Evolutionary conservation across 192 early-diverging fungal genomes (phyloP), one percentile per base, ranked within the genome.

Genomic region (Dissophora ornata): DNA sequence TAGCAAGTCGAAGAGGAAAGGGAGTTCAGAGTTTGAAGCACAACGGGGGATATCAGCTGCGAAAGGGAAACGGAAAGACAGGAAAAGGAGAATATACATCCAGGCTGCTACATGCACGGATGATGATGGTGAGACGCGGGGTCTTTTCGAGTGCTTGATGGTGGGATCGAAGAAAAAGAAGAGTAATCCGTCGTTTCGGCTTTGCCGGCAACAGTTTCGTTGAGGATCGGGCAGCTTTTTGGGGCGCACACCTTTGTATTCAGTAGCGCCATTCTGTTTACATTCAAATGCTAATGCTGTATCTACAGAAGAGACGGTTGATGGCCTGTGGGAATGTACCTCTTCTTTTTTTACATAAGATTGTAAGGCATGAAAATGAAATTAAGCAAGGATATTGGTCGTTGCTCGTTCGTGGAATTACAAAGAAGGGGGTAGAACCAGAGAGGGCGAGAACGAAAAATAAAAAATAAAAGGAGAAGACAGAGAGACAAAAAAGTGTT

Each of bases 361-460:
- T 56, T 56, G 50, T 38, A 40, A 52, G 24, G 24, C 25, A 54
- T 22, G 13, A 29, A 46, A 24, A 54, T 29, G 24, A 12, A 56
- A 56, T 62, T 50, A 30, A 38, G 36, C 48, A 55, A 64, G 53
- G 32, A 48, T 44, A 33, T 9, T 13, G 13, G 7, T 38, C 44
- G 64, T 32, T 57, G 44, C 12, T 49, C 10, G 52, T 49, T 49
- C 45, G 54, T 67, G 56, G 51, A 65, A 65, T 65, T 65, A 65
- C 52, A 65, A 65, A 63, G 61, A 63, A 63, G 61, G 48, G 61
- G 34, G 46, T 33, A 44, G n/a, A 12, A 38, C 36, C 36, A 38
- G n/a, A 45, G 44, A 49, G 41, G 22, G 38, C 22, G 19, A 49
- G 33, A 62, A 62, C 25, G 26, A 21, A 34, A 62, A 33, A 18